Evolutionary conservation across 805 yeast species (phyloP), one percentile per base, ranked within the genome.

Genomic region (Kluyveromyces starmeri): DNA sequence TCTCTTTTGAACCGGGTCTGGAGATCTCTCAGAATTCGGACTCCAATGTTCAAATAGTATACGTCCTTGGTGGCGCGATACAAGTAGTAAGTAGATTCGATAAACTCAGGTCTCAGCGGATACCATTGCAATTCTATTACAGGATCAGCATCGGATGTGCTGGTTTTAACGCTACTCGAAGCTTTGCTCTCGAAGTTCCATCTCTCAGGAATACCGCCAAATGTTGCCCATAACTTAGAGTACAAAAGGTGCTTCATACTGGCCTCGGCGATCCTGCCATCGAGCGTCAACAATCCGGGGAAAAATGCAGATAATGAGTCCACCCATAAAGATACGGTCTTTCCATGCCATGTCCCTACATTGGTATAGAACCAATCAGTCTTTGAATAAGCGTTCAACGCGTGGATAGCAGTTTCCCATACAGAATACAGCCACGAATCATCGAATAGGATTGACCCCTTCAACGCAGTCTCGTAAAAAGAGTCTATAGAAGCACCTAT

Each of bases 401-500:
- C 71, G 23, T 58, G 60, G 47, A 79, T 80, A 0, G 84, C 67
- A 2, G 59, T 56, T 13, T 64, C 51, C 83, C 88, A 86, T 39
- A 85, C 67, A 2, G 61, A 50, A 24, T 53, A 49, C 24, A 74
- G 58, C 9, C 65, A 61, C 10, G 62, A 62, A 44, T 80, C 82
- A 49, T 82, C 74, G 40, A 86, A 84, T 10, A 88, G 50, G 8
- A 88, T 69, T 2, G 86, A 64, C 14, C 78, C 75, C 51, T 88
- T 88, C 27, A 84, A 65, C 0, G 95, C 82, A 56, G 86, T 83
- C 50, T 88, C 97, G 52, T 79, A 88, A 49, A 83, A 83, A 0
- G 95, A 84, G 56, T 88, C 97, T 11, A 84, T 72, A 2, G 94
- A 81, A 0, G 96, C 96, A 2, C 97, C 96, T 7, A 83, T 68